These are phyloP conservation scores for Pistacia integerrima DNA, from an alignment of 345 rosid genomes.

Conservation along the genomic window DNA sequence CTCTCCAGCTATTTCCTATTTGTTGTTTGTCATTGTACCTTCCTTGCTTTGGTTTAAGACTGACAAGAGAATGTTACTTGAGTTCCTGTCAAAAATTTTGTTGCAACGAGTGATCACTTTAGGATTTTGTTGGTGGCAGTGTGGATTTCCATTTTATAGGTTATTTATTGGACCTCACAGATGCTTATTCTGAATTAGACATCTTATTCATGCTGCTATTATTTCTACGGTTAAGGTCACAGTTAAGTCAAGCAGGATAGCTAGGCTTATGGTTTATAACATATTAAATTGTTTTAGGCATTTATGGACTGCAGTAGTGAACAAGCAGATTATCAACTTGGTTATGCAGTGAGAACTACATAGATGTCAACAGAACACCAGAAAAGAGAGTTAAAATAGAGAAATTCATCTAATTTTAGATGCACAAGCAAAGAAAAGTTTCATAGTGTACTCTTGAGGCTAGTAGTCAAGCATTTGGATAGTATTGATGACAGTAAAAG, in stretches of 20 bases:
- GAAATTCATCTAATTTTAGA: neutral
- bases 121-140: neutral
- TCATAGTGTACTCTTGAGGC: neutral
- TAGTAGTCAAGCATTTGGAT: neutral
- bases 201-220: neutral
- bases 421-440: neutral
- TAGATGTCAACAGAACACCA: neutral
- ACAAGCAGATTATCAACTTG: neutral
- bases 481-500: neutral
- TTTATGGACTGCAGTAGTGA: neutral
- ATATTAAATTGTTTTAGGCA: neutral
- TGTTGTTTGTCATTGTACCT: neutral
- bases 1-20: constrained; percentile 11
- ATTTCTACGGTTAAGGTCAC: neutral
- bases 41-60: constrained; percentile 1
- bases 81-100: neutral
- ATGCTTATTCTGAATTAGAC: constrained; percentile 2
- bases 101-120: neutral
- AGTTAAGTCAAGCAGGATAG: neutral
- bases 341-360: neutral
- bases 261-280: neutral
- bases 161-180: neutral
- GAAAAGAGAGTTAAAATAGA: neutral
- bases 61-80: neutral
- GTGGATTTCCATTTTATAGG: neutral